Evolutionary conservation across 768 basidiomycete genomes (phyloP).

Genomic region (Auricularia sp.): DNA sequence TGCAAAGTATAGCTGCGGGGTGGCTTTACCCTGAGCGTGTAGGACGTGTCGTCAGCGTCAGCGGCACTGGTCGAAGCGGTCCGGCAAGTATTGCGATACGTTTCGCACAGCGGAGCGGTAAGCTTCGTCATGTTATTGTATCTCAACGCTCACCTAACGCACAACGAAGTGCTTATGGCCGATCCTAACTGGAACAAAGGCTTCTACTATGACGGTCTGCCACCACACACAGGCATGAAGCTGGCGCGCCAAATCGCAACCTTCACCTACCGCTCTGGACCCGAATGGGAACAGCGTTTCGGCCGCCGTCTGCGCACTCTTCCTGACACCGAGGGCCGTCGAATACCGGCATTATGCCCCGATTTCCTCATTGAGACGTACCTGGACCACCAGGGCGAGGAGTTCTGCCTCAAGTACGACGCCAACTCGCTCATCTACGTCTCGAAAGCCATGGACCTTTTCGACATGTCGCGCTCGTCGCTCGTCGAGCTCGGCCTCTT

Average conservation of each 20-base stretch:
- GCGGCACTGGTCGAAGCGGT: slow-evolving; percentile 86
- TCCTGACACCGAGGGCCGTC: slow-evolving; percentile 22
- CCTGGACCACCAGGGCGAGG: slow-evolving; percentile 92
- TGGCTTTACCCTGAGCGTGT: slow-evolving; percentile 87
- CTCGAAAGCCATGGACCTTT: slow-evolving; percentile 98
- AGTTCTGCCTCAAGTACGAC: slow-evolving; percentile 97
- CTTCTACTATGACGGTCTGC: slow-evolving; percentile 92
- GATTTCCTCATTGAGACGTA: slow-evolving; percentile 99
- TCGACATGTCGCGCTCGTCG: slow-evolving; percentile 82
- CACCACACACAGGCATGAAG: slow-evolving; percentile 98
- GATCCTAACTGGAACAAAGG: slow-evolving; percentile 99
- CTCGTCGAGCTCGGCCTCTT: slow-evolving; percentile 58
- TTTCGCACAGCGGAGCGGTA: slow-evolving; percentile 77
- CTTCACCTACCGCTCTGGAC: slow-evolving; percentile 96
- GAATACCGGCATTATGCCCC: slow-evolving; percentile 71
- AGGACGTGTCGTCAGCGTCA: slow-evolving; percentile 85
- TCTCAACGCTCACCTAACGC: slow-evolving; percentile 4
- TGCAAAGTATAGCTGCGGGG: slow-evolving; percentile 94
- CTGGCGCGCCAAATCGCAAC: slow-evolving; percentile 97
- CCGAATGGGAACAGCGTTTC: slow-evolving; percentile 99
- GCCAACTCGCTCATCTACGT: slow-evolving; percentile 98
- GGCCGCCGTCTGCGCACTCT: slow-evolving; percentile 57
- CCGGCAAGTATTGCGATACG: slow-evolving; percentile 92
- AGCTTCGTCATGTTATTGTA: slow-evolving; percentile 5
- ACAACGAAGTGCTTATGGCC: slow-evolving; percentile 83